Evolutionary conservation across 1,284 basidiomycete genomes (phyloP), one percentile per base, ranked within the genome.

Genomic region (Microbotryum scabiosae): DNA sequence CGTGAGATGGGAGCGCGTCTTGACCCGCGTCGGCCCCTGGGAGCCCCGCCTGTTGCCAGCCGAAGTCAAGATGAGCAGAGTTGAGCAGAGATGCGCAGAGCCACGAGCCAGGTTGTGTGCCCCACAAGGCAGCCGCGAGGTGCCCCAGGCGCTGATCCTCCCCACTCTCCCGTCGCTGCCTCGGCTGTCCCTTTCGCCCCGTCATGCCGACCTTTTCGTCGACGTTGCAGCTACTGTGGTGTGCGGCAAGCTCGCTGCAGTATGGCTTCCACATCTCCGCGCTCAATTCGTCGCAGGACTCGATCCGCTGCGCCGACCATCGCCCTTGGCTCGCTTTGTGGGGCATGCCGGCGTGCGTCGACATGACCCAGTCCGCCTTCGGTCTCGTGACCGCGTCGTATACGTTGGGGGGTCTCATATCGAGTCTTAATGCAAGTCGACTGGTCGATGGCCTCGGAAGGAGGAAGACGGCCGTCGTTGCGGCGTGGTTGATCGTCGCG

Each of bases 371-470:
- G 23, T 48, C 32, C 50, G 54, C 30, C 2, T 53, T 51, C 46
- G 59, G 64, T 57, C 63, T 71, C 14, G 60, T 73, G 49, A 75
- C 73, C 0, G 66, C 73, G 21, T 70, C 73, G 18, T 77, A 76
- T 61, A 76, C 76, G 2, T 59, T 76, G 36, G 76, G 76, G 5
- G 76, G 76, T 16, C 67, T 76, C 3, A 50, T 71, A 2, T 70
- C 71, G 21, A 72, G 70, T 26, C 23, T 74, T 5, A 41, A 53
- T 12, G 64, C 73, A 12, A 71, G 71, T 0, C 49, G 49, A 32
- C 25, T 72, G n/a, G 62, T 70, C 18, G 61, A 65, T 16, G 46
- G 53, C 2, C 52, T 36, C 18, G 73, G 72, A 1, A 66, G 66
- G 51, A 62, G 56, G 30, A 32, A 53, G 12, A 64, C 66, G 26